Evolutionary conservation across 768 basidiomycete genomes (phyloP), one percentile per base, ranked within the genome.

Genomic region (Clavulina sp.): DNA sequence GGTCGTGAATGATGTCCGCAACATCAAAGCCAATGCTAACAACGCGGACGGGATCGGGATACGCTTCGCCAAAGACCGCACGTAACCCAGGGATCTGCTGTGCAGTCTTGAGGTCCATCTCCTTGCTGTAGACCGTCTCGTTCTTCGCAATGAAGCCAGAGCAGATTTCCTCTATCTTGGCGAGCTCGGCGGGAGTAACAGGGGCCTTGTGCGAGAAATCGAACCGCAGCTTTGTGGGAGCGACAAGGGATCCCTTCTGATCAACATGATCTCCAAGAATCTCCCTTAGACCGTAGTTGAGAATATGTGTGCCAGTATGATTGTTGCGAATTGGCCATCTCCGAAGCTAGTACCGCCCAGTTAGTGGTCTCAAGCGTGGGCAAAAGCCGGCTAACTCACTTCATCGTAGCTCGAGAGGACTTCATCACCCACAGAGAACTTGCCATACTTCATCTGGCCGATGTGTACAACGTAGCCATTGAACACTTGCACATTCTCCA

Each of bases 231-330:
- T 95, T 96, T 23, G 80, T 78, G 0, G 91, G 88, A 1, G 95
- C 91, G 56, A 99, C 95, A 43, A 99, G 77, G 3, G 95, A 97
- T 30, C 95, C 95, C 63, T 86, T 95, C 64, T 99, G 95, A 65
- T 97, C 95, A 54, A 97, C 82, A 61, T 97, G 95, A 63, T 96
- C 91, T 24, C 95, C 95, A 7, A 97, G 78, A 7, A 88, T 77
- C 61, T 97, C 95, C 32, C 95, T 84, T 2, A 99, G 76, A 50
- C 71, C 77, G 61, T 73, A 99, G 70, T 99, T 99, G 59, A 99
- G 83, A 59, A 99, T 95, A 63, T 99, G 95, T 0, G 95, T 99
- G 21, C 82, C 95, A 26, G 95, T 97, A 68, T 99, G 95, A 61
- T 99, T 99, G 67, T 89, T 97, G 50, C 92, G 80, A 48, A 99